Evolutionary conservation across 306 rosid genomes (phyloP), one percentile per base, ranked within the genome.

Genomic region (apple (Malus domestica)): DNA sequence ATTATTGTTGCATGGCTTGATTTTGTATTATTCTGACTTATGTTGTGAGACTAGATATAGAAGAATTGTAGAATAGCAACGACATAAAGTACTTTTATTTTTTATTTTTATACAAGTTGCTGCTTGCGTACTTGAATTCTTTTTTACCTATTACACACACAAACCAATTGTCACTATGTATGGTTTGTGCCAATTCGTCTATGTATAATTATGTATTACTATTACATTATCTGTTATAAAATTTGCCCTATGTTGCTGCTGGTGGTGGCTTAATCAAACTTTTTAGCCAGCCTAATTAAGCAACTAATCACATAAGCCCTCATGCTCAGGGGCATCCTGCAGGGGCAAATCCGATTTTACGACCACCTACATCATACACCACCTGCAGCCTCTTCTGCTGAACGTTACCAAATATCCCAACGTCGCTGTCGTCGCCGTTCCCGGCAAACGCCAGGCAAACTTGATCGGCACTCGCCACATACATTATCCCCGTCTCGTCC

Each of bases 401-500:
- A 1, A 30, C 23, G 30, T 67, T 74, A 14, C 83, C 83, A 49
- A 74, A 74, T 30, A 80, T 79, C 13, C 68, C 71, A 15, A 72
- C 30, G 45, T 27, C 46, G 20, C 25, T 52, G 3, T 72, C 78
- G 19, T 38, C 59, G 22, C 20, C 2, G 49, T 79, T 79, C 3
- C 44, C 73, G 0, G 77, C 77, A 2, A 79, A 79, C 12, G 73
- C 82, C 32, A 79, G 10, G 35, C 82, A 79, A 55, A 44, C 63
- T 52, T 46, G 81, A 20, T 60, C 4, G 8, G 0, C 0, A 10
- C 83, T 80, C 8, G 1, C 70, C 38, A 0, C 86, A 9, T 80
- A 80, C 19, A 93, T 46, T 14, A 75, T 51, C 51, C 96, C 94
- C 0, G 6, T 23, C 0, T 45, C 20, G 3, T 83, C 78, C 4